Evolutionary conservation across 163 green algal species (phyloP).

Genomic region (Chlorella variabilis): DNA sequence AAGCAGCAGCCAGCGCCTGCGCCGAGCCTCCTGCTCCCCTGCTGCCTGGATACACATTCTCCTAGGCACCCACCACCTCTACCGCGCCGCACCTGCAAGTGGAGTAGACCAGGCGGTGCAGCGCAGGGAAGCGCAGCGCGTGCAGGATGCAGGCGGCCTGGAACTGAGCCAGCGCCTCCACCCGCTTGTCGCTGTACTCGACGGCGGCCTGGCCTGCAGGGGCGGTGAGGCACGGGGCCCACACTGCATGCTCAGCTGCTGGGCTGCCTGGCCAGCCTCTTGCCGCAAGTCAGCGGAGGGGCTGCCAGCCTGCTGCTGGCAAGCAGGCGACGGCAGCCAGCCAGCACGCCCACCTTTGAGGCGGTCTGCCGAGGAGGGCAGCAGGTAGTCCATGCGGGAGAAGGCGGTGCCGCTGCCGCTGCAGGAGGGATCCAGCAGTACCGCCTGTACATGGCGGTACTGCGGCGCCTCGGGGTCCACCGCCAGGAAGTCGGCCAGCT

Average conservation of each 20-base stretch:
- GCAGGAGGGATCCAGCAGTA: conserved; percentile 96
- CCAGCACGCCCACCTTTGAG: background rate
- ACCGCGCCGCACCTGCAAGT: conserved; percentile 82
- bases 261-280: too few relatives aligned
- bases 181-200: conserved; percentile 46
- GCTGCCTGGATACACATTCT: too few relatives aligned
- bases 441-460: conserved; percentile 63
- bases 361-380: conserved; percentile 56
- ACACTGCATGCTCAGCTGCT: background rate
- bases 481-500: conserved; percentile 82
- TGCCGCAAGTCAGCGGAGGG: too few relatives aligned
- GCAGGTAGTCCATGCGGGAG: conserved; percentile 86
- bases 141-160: conserved; percentile 82
- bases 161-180: conserved; percentile 76
- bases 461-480: conserved; percentile 59
- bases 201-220: conserved; percentile 22
- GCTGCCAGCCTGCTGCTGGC: too few relatives aligned
- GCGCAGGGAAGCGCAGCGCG: conserved; percentile 83
- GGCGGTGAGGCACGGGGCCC: background rate
- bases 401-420: conserved; percentile 86
- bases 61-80: too few relatives aligned
- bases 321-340: background rate
- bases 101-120: conserved; percentile 92
- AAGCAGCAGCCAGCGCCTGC: too few relatives aligned
- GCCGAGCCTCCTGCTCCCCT: too few relatives aligned